Evolutionary conservation across 208 protist species (phyloP), one percentile per base, ranked within the genome.

Genomic region (Lotmaria passim): DNA sequence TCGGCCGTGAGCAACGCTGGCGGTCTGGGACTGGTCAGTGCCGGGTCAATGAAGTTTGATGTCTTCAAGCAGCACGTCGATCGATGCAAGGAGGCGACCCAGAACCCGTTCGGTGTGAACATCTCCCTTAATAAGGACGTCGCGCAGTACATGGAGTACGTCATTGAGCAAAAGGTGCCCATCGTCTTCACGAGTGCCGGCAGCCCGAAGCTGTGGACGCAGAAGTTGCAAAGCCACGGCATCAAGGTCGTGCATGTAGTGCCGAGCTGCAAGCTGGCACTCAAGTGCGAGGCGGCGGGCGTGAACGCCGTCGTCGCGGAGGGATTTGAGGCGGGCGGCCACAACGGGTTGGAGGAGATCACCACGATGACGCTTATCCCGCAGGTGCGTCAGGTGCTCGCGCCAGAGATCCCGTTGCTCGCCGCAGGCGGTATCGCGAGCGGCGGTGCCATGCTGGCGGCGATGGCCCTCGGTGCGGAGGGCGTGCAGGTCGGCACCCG

Each of bases 131-230:
- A n/a, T 36, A 34, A 58, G 3, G 76, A 89, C 28, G 77, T 82
- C 26, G 39, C 67, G 21, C 57, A 56, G 33, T 84, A 83, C 72
- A 85, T 91, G 33, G 57, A 85, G 12, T 78, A 77, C 64, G 60
- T 96, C 50, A 77, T 96, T n/a, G 87, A 94, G 46, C 79, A 96
- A 70, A 90, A 90, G 48, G 78, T 96, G 15, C 83, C 88, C 7
- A 72, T 96, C 50, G 91, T 96, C 34, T 93, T 93, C 75, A 96
- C 91, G n/a, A 90, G 87, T 34, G 91, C 89, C 0, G 90, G 87
- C 11, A 93, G 85, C 77, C 89, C 91, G 8, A 85, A 87, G 65
- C 28, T 86, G 57, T 90, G 66, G 64, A 92, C 93, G 43, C 62
- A 85, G 71, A 80, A 78, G 63, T 73, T 96, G 46, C 83, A 94